Evolutionary conservation across 345 rosid species (phyloP).

Genomic region (Anastatica hierochuntica): DNA sequence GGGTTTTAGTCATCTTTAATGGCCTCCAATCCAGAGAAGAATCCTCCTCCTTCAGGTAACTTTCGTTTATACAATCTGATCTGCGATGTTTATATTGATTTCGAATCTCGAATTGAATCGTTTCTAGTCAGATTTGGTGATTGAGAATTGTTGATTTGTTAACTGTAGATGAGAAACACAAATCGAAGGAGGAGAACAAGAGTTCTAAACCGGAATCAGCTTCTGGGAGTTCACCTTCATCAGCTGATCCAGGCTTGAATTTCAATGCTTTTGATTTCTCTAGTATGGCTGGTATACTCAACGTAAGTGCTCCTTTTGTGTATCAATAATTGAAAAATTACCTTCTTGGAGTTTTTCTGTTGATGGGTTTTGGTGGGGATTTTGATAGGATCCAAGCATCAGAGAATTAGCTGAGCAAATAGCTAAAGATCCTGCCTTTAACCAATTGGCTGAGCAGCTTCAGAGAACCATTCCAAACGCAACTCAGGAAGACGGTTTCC

Average conservation of each 20-base stretch:
- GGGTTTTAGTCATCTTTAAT: constrained; percentile 23
- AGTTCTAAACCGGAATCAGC: constrained; percentile 43
- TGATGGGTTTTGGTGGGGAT: constrained; percentile 12
- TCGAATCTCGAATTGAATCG: background rate
- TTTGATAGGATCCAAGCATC: constrained; percentile 81
- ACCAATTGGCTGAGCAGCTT: constrained; percentile 93
- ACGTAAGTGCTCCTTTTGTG: constrained; percentile 31
- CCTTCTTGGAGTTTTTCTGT: background rate
- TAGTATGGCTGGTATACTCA: constrained; percentile 67
- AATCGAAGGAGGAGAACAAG: constrained; percentile 28
- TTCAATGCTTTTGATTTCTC: constrained; percentile 91
- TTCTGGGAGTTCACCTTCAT: constrained; percentile 41
- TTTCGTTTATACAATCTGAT: constrained; percentile 3
- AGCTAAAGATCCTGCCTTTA: constrained; percentile 88
- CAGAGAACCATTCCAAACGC: constrained; percentile 67
- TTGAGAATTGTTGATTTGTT: background rate
- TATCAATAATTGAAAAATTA: background rate
- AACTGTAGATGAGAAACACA: constrained; percentile 44
- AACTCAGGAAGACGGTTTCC: constrained; percentile 40
- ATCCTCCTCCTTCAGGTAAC: constrained; percentile 45
- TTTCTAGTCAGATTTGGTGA: constrained; percentile 8
- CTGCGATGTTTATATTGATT: background rate
- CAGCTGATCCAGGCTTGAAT: constrained; percentile 29
- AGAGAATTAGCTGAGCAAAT: constrained; percentile 90
- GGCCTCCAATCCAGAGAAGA: constrained; percentile 57